Evolutionary conservation across 2,329 filamentous ascomycete genomes (phyloP).

Genomic region (Colletotrichum aenigma): DNA sequence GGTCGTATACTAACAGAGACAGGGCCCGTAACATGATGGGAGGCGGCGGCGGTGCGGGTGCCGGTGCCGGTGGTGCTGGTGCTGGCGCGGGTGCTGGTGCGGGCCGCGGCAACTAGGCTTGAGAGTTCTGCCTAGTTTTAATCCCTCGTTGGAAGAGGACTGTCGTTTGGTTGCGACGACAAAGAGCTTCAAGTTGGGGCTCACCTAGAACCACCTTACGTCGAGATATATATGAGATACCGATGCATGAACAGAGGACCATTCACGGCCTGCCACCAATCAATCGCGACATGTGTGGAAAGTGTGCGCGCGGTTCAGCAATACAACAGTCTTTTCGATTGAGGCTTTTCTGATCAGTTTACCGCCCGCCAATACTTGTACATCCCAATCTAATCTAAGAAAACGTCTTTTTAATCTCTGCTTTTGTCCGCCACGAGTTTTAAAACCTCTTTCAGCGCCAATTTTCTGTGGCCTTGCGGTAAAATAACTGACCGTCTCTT

Average conservation of each 20-base stretch:
- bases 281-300: neutral
- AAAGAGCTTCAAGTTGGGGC: neutral
- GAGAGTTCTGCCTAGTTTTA: no score
- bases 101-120: constrained; percentile 21
- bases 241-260: constrained; percentile 1
- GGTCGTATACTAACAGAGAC: neutral
- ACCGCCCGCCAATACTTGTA: neutral
- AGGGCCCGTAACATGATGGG: constrained; percentile 55
- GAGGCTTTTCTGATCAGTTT: neutral
- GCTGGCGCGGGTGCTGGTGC: constrained; percentile 29
- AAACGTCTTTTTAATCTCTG: neutral
- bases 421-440: neutral
- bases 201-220: neutral
- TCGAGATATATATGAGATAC: neutral
- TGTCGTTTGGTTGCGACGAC: neutral
- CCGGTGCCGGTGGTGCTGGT: constrained; percentile 26
- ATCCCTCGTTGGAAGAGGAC: neutral
- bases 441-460: neutral
- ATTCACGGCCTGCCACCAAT: neutral
- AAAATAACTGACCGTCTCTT: neutral
- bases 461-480: neutral
- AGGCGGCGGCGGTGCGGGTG: constrained; percentile 28
- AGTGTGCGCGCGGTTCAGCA: neutral
- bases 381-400: neutral
- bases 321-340: neutral